Percentiles rank a stretch among this genome's conserved stretches.
phyloP scores from a whole-genome alignment of 2,329 filamentous ascomycete species.

The Ophiostoma sp. region DNA sequence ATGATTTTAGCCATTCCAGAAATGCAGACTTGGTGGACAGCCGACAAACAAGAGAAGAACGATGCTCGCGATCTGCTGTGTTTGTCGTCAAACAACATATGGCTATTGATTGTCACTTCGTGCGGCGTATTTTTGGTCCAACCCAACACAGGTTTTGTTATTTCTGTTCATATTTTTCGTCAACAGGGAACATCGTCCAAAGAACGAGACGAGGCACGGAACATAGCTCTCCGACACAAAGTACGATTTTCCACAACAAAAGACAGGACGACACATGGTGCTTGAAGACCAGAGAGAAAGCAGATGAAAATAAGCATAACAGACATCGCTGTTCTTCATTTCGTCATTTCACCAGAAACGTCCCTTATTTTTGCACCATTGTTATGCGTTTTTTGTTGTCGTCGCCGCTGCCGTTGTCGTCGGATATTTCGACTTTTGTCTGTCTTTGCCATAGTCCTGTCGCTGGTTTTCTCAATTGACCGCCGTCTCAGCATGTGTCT shows the following conservation, averaged over 20 bases:
- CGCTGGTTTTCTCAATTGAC: not conserved
- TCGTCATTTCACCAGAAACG: constrained; percentile 9
- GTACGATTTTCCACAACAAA: not conserved
- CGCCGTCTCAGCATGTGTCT: constrained; percentile 27
- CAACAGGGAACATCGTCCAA: not conserved
- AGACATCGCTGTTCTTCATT: not conserved
- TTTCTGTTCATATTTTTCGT: not conserved
- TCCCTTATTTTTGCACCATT: constrained; percentile 14
- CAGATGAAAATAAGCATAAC: not conserved
- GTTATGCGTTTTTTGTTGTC: not conserved
- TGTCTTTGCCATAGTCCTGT: not conserved
- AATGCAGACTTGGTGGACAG: not conserved
- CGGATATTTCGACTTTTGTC: not conserved
- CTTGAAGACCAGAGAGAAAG: not conserved
- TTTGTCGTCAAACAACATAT: not conserved
- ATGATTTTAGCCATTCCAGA: not conserved
- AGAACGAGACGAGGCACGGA: not conserved
- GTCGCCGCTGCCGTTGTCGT: no score
- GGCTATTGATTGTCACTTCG: no score
- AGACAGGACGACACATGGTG: not conserved
- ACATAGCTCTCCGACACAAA: not conserved
- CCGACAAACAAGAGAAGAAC: not conserved
- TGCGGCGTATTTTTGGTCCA: no score
- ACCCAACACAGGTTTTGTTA: no score
- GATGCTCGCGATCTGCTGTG: not conserved